Percentiles rank a stretch among this genome's conserved stretches.
Conservation (phyloP, 176 grass and related monocot genomes). For the Oryza nivara region DNA sequence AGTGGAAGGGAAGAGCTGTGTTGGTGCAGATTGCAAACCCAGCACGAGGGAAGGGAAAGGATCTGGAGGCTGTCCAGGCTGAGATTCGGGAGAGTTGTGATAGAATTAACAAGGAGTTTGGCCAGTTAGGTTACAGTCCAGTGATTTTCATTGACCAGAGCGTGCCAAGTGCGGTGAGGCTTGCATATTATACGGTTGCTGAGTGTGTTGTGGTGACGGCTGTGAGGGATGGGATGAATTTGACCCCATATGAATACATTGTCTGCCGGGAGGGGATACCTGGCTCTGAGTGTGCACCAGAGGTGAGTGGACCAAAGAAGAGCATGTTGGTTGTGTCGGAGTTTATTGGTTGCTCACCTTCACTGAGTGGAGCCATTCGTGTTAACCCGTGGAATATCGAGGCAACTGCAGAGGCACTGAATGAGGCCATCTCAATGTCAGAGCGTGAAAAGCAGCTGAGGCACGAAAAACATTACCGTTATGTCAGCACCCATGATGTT, state of each 20-base stretch:
- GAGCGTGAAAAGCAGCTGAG: constrained; percentile 79
- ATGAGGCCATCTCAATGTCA: constrained; percentile 64
- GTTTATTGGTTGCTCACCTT: constrained; percentile 91
- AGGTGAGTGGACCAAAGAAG: constrained; percentile 50
- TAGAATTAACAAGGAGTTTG: constrained; percentile 77
- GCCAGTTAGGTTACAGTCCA: constrained; percentile 56
- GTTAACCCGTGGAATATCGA: constrained; percentile 85
- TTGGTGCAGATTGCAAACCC: constrained; percentile 87
- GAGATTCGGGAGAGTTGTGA: constrained; percentile 68
- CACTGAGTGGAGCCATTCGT: constrained; percentile 78
- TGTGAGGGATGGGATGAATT: constrained; percentile 92
- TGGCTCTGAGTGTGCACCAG: constrained; percentile 43
- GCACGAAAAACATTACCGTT: constrained; percentile 81
- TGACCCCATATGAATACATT: constrained; percentile 91
- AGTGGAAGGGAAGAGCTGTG: constrained; percentile 75
- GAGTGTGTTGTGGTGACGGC: constrained; percentile 88
- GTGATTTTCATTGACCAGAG: constrained; percentile 65
- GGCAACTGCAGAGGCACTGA: constrained; percentile 68
- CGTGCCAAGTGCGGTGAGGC: constrained; percentile 63
- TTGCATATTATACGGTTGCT: constrained; percentile 71
- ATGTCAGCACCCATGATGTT: constrained; percentile 82
- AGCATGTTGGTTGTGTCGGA: constrained; percentile 86
- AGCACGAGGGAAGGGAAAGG: constrained; percentile 69
- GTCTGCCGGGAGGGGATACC: constrained; percentile 68
- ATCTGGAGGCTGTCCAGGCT: constrained; percentile 61